Evolutionary conservation across 805 yeast species (phyloP), one percentile per base, ranked within the genome.

Genomic region (Candida quercuum): DNA sequence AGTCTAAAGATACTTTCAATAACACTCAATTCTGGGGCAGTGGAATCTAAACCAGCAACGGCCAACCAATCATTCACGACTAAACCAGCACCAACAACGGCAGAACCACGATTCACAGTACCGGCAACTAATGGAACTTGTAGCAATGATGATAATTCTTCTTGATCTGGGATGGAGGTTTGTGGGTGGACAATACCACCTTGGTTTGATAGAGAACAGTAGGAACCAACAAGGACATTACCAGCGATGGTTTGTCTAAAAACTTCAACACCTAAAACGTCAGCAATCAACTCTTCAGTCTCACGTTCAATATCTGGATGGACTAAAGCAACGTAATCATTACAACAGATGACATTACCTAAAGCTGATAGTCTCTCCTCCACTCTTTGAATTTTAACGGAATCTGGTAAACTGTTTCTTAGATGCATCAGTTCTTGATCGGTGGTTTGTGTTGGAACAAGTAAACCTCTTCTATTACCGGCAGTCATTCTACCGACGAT

Each of bases 271-370:
- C 99, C 99, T 41, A 93, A 74, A 13, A 89, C 96, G 64, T 93
- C 99, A 32, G 98, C 95, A 59, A 93, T 93, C 52, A 93, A 71
- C 69, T 93, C 99, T 69, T 93, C 99, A 37, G 99, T 93, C 67
- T 93, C 99, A 61, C 99, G 82, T 71, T 93, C 99, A 49, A 93
- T 87, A 69, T 93, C 99, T 36, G 99, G 99, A 65, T 93, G 99
- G 38, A 93, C 99, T 48, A 93, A 75, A 4, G 99, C 99, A 53
- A 94, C 99, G 61, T 93, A 93, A 64, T 93, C 99, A 65, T 93
- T 93, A 69, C 98, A 91, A 67, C 98, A 91, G 57, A 93, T 88
- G 46, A 93, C 99, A 54, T 93, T 93, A 54, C 99, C 99, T 49
- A 93, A 69, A 12, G 99, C 99, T 36, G 96, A 85, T 46, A 93